phyloP scores from a whole-genome alignment of 176 grass and related monocot genomes.

The Sorghum bicolor region DNA sequence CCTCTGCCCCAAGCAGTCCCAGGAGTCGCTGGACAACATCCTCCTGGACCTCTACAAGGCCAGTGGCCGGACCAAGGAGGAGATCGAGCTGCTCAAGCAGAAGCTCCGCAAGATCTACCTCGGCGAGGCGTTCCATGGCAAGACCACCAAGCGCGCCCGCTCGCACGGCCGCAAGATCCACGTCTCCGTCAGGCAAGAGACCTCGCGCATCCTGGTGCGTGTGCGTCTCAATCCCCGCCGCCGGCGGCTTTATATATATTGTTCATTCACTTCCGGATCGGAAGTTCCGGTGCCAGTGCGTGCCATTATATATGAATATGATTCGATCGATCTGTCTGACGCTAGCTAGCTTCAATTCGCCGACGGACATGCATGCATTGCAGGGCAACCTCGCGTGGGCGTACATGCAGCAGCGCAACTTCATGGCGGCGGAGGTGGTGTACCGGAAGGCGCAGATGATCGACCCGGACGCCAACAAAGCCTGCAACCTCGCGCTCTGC shows the following conservation, averaged over 20 bases:
- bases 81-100: slow-evolving; percentile 81
- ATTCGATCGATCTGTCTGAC: not conserved
- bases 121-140: slow-evolving; percentile 73
- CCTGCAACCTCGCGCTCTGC: slow-evolving; percentile 75
- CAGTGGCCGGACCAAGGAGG: slow-evolving; percentile 68
- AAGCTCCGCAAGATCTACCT: slow-evolving; percentile 80
- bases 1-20: slow-evolving; percentile 68
- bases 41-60: slow-evolving; percentile 74
- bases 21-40: slow-evolving; percentile 83
- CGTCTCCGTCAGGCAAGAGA: slow-evolving; percentile 83
- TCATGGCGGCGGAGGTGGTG: slow-evolving; percentile 79
- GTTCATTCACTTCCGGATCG: too few species aligned
- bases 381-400: slow-evolving; percentile 90
- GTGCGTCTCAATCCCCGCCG: not conserved
- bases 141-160: slow-evolving; percentile 56
- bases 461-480: slow-evolving; percentile 84
- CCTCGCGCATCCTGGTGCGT: slow-evolving; percentile 53
- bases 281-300: too few species aligned
- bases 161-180: slow-evolving; percentile 87
- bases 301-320: too few species aligned
- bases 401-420: slow-evolving; percentile 83
- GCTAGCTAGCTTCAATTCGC: not conserved
- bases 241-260: not conserved
- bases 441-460: slow-evolving; percentile 90
- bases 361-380: not conserved